Conservation (phyloP, 2,329 filamentous ascomycete genomes). For the Neopestalotiopsis clavispora region DNA sequence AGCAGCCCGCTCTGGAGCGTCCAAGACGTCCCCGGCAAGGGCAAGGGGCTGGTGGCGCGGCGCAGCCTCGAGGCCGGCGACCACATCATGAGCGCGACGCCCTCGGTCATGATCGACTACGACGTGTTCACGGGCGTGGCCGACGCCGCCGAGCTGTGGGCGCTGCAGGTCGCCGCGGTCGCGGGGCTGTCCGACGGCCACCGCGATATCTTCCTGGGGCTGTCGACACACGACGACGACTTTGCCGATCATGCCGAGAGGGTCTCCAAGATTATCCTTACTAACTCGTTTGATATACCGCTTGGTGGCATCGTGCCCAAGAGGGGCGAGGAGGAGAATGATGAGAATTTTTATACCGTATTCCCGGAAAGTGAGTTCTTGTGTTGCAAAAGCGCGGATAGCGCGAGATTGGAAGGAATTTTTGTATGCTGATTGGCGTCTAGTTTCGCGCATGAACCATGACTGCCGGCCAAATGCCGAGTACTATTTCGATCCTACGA, state of each 20-base stretch:
- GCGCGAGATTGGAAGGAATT: not conserved
- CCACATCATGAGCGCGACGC: conserved; percentile 43
- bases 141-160: conserved; percentile 27
- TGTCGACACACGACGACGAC: conserved; percentile 40
- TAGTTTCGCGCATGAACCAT: conserved; percentile 48
- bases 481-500: conserved; percentile 45
- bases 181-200: conserved; percentile 36
- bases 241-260: conserved; percentile 29
- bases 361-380: conserved; percentile 40
- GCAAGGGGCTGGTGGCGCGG: conserved; percentile 42
- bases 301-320: conserved; percentile 29
- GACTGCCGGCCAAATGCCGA: conserved; percentile 50
- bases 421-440: not conserved
- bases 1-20: conserved; percentile 35
- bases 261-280: conserved; percentile 41
- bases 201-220: conserved; percentile 37
- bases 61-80: conserved; percentile 40
- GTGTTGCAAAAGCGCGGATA: not conserved
- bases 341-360: conserved; percentile 37
- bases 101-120: conserved; percentile 45
- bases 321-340: conserved; percentile 29
- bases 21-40: conserved; percentile 44
- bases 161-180: conserved; percentile 38
- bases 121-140: conserved; percentile 37
- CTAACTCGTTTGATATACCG: conserved; percentile 46